phyloP scores from a whole-genome alignment of 1,284 basidiomycete species.

The Rhodotorula sp. region DNA sequence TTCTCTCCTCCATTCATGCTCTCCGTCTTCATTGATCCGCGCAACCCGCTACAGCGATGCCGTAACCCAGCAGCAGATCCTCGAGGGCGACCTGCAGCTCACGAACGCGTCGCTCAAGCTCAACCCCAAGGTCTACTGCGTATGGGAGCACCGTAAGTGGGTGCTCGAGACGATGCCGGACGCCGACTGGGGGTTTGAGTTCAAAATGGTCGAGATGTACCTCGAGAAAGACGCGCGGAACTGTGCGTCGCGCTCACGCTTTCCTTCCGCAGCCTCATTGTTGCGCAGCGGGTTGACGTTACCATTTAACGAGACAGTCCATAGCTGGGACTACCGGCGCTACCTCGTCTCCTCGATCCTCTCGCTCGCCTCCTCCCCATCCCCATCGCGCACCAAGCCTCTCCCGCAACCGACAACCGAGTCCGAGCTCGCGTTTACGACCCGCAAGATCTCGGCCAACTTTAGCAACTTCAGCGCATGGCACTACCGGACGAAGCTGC shows the following conservation, averaged over 20 bases:
- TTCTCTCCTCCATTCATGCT: neutral
- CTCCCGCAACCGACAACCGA: slow-evolving; percentile 37
- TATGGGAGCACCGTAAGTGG: slow-evolving; percentile 96
- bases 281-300: neutral
- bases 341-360: slow-evolving; percentile 73
- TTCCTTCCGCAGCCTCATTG: neutral
- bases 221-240: slow-evolving; percentile 84
- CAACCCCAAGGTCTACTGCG: slow-evolving; percentile 92
- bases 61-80: slow-evolving; percentile 63
- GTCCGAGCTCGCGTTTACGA: slow-evolving; percentile 77
- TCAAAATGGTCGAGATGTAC: slow-evolving; percentile 84
- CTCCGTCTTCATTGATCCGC: too few relatives aligned
- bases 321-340: slow-evolving; percentile 87
- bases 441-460: slow-evolving; percentile 85
- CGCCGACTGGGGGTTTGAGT: slow-evolving; percentile 77
- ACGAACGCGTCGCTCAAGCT: slow-evolving; percentile 75
- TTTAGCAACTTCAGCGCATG: slow-evolving; percentile 99
- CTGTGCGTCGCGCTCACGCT: slow-evolving; percentile 61
- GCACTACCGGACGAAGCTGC: slow-evolving; percentile 91
- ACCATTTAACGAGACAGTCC: slow-evolving; percentile 60
- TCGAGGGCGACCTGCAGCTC: slow-evolving; percentile 73
- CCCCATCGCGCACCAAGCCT: slow-evolving; percentile 55
- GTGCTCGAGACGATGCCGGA: slow-evolving; percentile 80
- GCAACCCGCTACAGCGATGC: slow-evolving; percentile 57
- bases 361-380: slow-evolving; percentile 40